phyloP scores from a whole-genome alignment of 169 alveolate genomes.

The Plasmodium yoelii region DNA sequence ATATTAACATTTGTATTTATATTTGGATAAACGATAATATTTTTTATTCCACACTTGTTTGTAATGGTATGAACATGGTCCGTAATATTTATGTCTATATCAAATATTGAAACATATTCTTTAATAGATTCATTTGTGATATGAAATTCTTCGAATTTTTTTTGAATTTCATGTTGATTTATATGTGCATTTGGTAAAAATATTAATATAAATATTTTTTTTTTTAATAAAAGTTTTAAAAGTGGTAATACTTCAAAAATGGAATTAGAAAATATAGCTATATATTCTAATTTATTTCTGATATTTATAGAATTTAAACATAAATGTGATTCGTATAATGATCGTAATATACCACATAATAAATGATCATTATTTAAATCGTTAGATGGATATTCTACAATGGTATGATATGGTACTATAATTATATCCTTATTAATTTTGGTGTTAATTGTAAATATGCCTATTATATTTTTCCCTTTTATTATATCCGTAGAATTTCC shows the following conservation, averaged over 20 bases:
- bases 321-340: constrained; percentile 55
- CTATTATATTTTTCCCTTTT: constrained; percentile 40
- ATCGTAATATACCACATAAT: constrained; percentile 54
- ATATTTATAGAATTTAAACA: constrained; percentile 29
- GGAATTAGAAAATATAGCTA: constrained; percentile 43
- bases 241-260: constrained; percentile 47
- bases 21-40: constrained; percentile 50
- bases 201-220: constrained; percentile 25
- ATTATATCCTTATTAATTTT: constrained; percentile 32
- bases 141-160: constrained; percentile 38
- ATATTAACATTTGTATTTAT: constrained; percentile 20
- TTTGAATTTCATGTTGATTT: constrained; percentile 18
- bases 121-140: constrained; percentile 16
- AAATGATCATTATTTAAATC: constrained; percentile 27
- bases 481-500: constrained; percentile 2
- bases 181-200: constrained; percentile 34
- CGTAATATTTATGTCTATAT: constrained; percentile 28
- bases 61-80: constrained; percentile 50
- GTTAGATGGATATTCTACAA: constrained; percentile 53
- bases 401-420: constrained; percentile 40
- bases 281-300: constrained; percentile 13
- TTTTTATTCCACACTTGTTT: constrained; percentile 39
- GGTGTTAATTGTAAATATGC: constrained; percentile 58
- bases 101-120: constrained; percentile 34
- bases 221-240: constrained; percentile 31